Evolutionary conservation across 805 yeast genomes (phyloP), one percentile per base, ranked within the genome.

Genomic region (Teunomyces barrocoloradensis): DNA sequence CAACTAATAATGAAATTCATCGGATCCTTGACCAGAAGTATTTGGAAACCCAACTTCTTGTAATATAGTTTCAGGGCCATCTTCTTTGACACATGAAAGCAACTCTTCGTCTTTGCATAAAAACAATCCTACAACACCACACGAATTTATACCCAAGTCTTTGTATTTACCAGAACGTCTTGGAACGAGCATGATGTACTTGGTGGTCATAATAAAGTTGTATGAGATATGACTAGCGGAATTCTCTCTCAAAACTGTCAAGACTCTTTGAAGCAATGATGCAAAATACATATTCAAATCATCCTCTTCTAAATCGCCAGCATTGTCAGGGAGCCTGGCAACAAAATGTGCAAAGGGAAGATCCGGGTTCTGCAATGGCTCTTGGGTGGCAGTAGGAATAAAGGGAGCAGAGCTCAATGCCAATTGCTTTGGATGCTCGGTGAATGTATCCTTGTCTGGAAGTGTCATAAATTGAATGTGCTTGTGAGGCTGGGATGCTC

Each of bases 401-500:
- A 73, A 85, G 35, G 79, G 73, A 3, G 71, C 73, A 4, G 72
- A 65, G 13, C 77, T 70, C n/a, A 77, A 58, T 2, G 62, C 61
- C n/a, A 70, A 43, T 1, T 23, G 38, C 40, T 81, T 84, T 44
- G 88, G 85, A 60, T 78, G 82, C 5, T 87, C 78, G 1, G 64
- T 65, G 61, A 82, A 84, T 18, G 73, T 68, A 6, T 56, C 41
- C 15, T 30, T 43, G 6, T 68, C 62, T 1, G 96, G 95, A 38
- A 87, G 70, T 38, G 81, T 74, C 77, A 92, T 72, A 66, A 91
- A 83, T 67, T 94, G 99, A 52, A 94, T 66, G 67, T 92, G 99
- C 62, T 88, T 89, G 69, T 92, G 99, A 42, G 87, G 85, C 59
- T 90, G 94, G 0, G 97, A 89, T n/a, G 96, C 96, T 1, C 98